phyloP scores from a whole-genome alignment of 139 green algal genomes.

The Chlorella sp. region DNA sequence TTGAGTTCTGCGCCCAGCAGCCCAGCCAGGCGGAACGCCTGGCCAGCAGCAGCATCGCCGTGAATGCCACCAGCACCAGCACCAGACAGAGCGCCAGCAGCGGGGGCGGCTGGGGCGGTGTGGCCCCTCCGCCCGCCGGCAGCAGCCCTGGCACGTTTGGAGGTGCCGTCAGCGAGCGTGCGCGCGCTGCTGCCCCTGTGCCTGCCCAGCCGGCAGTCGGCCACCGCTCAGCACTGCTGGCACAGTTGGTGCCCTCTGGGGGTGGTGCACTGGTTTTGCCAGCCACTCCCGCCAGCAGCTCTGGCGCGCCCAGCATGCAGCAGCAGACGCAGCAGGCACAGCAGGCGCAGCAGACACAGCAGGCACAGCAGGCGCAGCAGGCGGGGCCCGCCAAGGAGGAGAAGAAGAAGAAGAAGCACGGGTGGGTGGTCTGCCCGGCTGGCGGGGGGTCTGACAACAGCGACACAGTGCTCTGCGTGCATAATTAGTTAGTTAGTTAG shows the following conservation, averaged over 20 bases:
- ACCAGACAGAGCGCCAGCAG: neutral
- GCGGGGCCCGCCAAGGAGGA: neutral
- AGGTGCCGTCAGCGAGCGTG: neutral
- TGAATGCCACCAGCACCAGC: neutral
- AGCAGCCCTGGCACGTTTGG: neutral
- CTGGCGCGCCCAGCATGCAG: neutral
- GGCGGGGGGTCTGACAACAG: too few species aligned
- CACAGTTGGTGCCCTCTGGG: neutral
- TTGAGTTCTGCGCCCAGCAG: neutral
- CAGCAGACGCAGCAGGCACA: neutral
- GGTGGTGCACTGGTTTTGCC: neutral
- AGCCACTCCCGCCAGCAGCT: neutral
- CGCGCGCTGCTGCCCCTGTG: neutral
- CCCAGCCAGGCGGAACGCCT: neutral
- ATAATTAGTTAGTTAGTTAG: too few species aligned
- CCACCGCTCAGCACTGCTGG: too few species aligned
- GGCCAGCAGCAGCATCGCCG: neutral
- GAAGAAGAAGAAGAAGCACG: constrained; percentile 23
- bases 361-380: neutral
- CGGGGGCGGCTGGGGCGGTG: too few species aligned
- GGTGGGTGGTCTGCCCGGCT: neutral
- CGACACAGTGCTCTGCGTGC: too few species aligned
- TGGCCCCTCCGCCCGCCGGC: neutral
- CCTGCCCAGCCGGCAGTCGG: neutral
- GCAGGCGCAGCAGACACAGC: neutral